Evolutionary conservation across 495 filamentous ascomycete species (phyloP).

Genomic region (Friedmanniomyces simplex): DNA sequence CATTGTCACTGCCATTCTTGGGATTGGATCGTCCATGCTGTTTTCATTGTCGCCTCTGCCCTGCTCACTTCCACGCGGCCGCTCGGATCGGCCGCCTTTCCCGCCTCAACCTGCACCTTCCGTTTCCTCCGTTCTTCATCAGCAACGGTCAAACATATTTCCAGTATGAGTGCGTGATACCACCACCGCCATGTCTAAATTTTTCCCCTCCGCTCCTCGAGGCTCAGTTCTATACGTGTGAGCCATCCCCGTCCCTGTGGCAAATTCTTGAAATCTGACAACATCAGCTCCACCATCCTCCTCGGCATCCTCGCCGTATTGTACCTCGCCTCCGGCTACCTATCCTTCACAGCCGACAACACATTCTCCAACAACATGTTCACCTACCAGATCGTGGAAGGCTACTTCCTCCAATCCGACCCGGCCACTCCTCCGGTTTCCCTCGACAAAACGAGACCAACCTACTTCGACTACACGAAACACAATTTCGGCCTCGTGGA

Average conservation of each 20-base stretch:
- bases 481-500: constrained; percentile 55
- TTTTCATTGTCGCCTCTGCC: too few species aligned
- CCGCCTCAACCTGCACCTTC: too few species aligned
- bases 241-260: neutral
- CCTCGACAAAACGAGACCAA: constrained; percentile 45
- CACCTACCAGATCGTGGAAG: constrained; percentile 1
- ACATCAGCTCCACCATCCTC: neutral
- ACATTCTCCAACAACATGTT: neutral
- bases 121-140: too few species aligned
- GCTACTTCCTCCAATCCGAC: constrained; percentile 54
- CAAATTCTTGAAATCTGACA: neutral
- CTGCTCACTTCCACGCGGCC: too few species aligned
- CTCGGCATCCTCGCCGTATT: neutral
- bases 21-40: too few species aligned
- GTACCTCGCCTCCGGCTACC: neutral
- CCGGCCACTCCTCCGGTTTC: constrained; percentile 45
- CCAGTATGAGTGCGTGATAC: neutral
- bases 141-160: too few species aligned
- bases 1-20: too few species aligned
- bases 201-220: neutral
- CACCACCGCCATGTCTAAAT: neutral
- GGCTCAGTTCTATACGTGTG: neutral
- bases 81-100: too few species aligned
- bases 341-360: neutral
- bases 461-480: constrained; percentile 45